Evolutionary conservation across 805 yeast genomes (phyloP).

Genomic region (Saccharomyces jurei): DNA sequence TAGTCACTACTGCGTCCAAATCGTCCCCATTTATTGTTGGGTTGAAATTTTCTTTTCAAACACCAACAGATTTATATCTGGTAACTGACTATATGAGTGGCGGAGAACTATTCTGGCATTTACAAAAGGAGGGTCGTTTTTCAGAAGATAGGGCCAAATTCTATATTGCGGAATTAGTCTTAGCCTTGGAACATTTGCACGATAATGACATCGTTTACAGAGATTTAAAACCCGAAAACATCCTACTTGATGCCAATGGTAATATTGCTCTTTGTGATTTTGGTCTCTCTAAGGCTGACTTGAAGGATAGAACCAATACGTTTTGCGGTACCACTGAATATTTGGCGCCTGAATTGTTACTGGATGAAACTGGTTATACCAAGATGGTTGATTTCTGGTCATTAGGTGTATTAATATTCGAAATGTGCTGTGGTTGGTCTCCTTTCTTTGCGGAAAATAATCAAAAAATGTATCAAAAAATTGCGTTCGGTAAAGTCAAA

Average conservation of each 20-base stretch:
- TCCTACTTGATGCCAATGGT: slow-evolving; percentile 90
- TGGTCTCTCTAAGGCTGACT: slow-evolving; percentile 90
- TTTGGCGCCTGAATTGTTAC: slow-evolving; percentile 90
- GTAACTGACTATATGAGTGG: slow-evolving; percentile 98
- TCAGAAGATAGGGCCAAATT: slow-evolving; percentile 91
- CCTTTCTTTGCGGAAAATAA: slow-evolving; percentile 97
- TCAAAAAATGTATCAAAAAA: slow-evolving; percentile 97
- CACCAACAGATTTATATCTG: slow-evolving; percentile 82
- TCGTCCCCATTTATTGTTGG: slow-evolving; percentile 93
- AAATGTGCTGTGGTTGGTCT: slow-evolving; percentile 99
- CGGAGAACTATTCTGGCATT: slow-evolving; percentile 93
- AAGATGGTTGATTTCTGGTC: slow-evolving; percentile 99
- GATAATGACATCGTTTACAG: slow-evolving; percentile 94
- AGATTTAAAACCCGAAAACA: slow-evolving; percentile 95
- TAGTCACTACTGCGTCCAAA: slow-evolving; percentile 85
- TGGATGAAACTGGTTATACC: slow-evolving; percentile 94
- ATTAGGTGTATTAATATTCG: slow-evolving; percentile 89
- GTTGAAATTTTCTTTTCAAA: slow-evolving; percentile 90
- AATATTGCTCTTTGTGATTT: slow-evolving; percentile 96
- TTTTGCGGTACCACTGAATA: slow-evolving; percentile 98
- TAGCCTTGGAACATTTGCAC: slow-evolving; percentile 90
- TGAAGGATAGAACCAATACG: slow-evolving; percentile 86
- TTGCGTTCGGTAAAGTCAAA: slow-evolving; percentile 95
- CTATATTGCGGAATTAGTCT: slow-evolving; percentile 89
- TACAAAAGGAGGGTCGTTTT: slow-evolving; percentile 94